A percentile compares a stretch with the other conserved stretches of the same genome.
These are phyloP conservation scores for Kwoniella bestiolae DNA, from an alignment of 768 basidiomycete species.

Conservation along the genomic window DNA sequence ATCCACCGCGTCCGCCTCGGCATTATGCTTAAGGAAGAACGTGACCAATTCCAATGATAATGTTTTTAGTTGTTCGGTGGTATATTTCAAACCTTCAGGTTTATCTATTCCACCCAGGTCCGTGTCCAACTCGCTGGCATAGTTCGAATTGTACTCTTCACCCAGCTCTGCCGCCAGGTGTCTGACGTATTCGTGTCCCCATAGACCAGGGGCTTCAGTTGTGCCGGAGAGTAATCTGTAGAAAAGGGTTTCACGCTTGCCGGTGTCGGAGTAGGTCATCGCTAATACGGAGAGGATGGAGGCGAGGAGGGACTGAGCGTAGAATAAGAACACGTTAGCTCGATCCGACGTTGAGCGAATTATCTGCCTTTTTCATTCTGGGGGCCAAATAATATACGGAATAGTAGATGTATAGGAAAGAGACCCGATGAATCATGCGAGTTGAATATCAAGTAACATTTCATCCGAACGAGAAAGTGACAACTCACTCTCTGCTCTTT, in stretches of 20 bases:
- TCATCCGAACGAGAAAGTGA: too few relatives aligned
- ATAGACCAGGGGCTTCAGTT: constrained; percentile 80
- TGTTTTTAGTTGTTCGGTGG: constrained; percentile 69
- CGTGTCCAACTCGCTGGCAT: constrained; percentile 6
- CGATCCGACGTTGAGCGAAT: too few relatives aligned
- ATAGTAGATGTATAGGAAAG: too few relatives aligned
- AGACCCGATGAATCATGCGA: too few relatives aligned
- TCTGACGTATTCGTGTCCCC: constrained; percentile 99
- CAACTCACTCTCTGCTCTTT: constrained; percentile 49
- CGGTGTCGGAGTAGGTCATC: constrained; percentile 99
- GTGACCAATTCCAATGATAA: constrained; percentile 82
- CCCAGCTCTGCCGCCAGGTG: constrained; percentile 96
- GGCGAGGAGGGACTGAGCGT: constrained; percentile 83
- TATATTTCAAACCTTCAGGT: constrained; percentile 32
- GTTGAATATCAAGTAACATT: too few relatives aligned
- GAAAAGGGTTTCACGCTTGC: constrained; percentile 91
- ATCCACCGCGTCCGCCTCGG: constrained; percentile 97
- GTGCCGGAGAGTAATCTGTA: constrained; percentile 82
- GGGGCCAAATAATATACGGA: too few relatives aligned
- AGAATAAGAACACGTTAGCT: neutral
- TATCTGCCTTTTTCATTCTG: too few relatives aligned
- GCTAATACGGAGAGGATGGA: constrained; percentile 97
- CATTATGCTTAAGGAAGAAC: constrained; percentile 90
- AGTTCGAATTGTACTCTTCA: constrained; percentile 69
- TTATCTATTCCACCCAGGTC: constrained; percentile 10